Evolutionary conservation across 306 rosid genomes (phyloP), one percentile per base, ranked within the genome.

Genomic region (Quercus suber): DNA sequence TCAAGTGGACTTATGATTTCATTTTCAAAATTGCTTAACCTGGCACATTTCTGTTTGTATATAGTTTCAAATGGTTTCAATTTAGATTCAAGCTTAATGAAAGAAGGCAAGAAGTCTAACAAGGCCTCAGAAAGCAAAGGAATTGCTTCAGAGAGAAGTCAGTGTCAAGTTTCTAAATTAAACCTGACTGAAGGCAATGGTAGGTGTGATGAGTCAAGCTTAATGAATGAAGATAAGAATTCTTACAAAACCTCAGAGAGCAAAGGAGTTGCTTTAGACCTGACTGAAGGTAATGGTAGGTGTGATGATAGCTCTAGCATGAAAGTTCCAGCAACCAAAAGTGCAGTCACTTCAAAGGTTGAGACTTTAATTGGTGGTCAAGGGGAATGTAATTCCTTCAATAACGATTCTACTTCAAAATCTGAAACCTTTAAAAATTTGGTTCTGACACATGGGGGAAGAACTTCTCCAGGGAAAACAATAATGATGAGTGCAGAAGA

Each of bases 21-120:
- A 68, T 76, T 76, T 63, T 78, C 23, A 70, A 60, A 61, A 25
- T 73, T 75, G 69, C 52, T 77, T 85, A 20, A 13, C 60, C 80
- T 69, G 77, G 53, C 31, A 64, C 60, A 53, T 78, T 8, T 67
- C 27, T 45, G 78, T 77, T 78, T 61, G 31, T 68, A 33, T 55
- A 33, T 76, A 91, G 97, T 81, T 82, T 92, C n/a, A 85, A 97
- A 89, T 78, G 78, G 80, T 86, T 90, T 95, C 76, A 87, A 85
- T 85, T 84, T 95, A 56, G 92, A 90, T 60, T 82, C 84, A 43
- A 82, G 83, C 76, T 71, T 76, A 33, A 68, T 18, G 58, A 80
- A 72, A 71, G 81, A 28, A 27, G 76, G 17, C 53, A 73, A 73
- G 76, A 53, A 23, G 28, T 51, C 76, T 18, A 28, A 28, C 10